phyloP scores from a whole-genome alignment of 345 rosid species.

The Pugionium cornutum region DNA sequence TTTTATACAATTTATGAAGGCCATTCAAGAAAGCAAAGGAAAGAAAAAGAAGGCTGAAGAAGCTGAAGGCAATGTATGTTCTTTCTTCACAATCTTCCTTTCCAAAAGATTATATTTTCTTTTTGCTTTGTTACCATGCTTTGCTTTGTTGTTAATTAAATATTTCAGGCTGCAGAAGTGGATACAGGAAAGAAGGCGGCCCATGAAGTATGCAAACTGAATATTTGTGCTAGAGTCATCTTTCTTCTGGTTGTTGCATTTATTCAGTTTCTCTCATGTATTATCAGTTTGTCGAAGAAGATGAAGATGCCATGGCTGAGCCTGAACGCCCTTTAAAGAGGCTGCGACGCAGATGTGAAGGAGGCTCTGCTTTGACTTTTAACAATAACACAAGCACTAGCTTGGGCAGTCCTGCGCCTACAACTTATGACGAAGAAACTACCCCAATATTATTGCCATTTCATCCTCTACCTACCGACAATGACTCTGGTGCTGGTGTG shows the following conservation, averaged over 20 bases:
- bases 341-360: constrained; percentile 56
- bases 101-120: neutral
- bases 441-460: constrained; percentile 20
- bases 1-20: constrained; percentile 2
- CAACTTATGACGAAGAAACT: constrained; percentile 38
- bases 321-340: constrained; percentile 72
- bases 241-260: constrained; percentile 19
- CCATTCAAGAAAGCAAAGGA: constrained; percentile 13
- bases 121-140: constrained; percentile 5
- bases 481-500: constrained; percentile 13
- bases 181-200: constrained; percentile 35
- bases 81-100: constrained; percentile 7
- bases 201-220: constrained; percentile 42
- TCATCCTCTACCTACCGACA: constrained; percentile 15
- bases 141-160: constrained; percentile 14
- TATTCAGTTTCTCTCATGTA: constrained; percentile 17
- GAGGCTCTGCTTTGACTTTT: constrained; percentile 41
- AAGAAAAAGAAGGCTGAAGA: constrained; percentile 23
- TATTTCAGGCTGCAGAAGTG: constrained; percentile 46
- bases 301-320: constrained; percentile 40
- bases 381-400: constrained; percentile 32
- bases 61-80: constrained; percentile 31
- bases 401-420: constrained; percentile 39
- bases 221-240: constrained; percentile 3
- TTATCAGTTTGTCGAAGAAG: constrained; percentile 27